Base-by-base conservation (phyloP, 2,329 filamentous ascomycete genomes). In the Hymenoscyphus albidus region DNA sequence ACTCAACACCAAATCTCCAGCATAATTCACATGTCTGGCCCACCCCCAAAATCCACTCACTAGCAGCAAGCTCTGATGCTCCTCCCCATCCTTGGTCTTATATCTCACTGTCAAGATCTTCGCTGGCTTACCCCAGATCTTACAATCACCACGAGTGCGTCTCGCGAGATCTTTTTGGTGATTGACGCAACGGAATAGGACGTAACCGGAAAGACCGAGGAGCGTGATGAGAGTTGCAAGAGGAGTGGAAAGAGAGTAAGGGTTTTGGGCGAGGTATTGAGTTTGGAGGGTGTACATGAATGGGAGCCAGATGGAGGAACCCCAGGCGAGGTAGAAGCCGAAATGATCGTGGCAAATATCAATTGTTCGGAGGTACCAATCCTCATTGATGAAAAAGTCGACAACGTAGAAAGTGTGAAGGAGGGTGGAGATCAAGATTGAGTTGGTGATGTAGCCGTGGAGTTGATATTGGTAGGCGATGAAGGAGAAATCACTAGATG, bases 361-460 rank as follows among this genome's bases (percentile, higher is more conserved):
- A 27, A 80, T 77, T 16, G 78, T 80, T 32, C 76, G 73, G 51
- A 80, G 71, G 65, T 82, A 81, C 80, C 80, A 82, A 13, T 78
- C 76, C 67, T 82, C 81, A 7, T 82, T 81, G 58, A 78, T 71
- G 59, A 82, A 83, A 63, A 82, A 82, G 58, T 83, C 80, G 0
- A 81, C 67, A 7, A 81, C 77, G 60, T 82, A 82, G 7, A 81
- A 68, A 0, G 72, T 70, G 64, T 82, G 81, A 1, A 82, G 74
- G 39, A 79, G 72, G 6, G 77, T 77, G 9, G 80, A 76, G 9
- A 82, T 73, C 1, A 82, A 68, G 14, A 82, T 74, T 1, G 77
- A 78, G 39, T 78, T 78, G 13, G 75, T 77, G 60, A 80, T 71
- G n/a, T 74, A 76, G 16, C 77, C 77, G 40, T 77, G 73, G 1